These are phyloP conservation scores for Mariannaea sp. DNA, from an alignment of 2,329 filamentous ascomycete species.

Conservation along the genomic window DNA sequence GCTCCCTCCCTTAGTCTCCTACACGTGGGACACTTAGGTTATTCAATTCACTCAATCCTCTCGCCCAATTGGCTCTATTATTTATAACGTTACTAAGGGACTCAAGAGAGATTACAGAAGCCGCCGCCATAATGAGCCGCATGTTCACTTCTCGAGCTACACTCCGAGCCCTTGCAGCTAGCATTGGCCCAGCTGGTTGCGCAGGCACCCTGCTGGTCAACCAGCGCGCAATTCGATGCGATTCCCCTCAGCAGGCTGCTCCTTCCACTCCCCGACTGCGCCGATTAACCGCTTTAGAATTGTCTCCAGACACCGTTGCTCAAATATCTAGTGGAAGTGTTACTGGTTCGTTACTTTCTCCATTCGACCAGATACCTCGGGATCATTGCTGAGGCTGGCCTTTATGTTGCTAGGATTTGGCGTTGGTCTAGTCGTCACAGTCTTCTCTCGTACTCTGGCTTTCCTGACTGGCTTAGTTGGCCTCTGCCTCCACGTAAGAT, in stretches of 20 bases:
- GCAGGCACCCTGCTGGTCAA: slow-evolving; percentile 35
- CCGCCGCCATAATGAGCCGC: slow-evolving; percentile 30
- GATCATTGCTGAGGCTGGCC: background rate
- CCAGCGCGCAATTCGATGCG: slow-evolving; percentile 37
- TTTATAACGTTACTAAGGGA: background rate
- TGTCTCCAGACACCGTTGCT: slow-evolving; percentile 45
- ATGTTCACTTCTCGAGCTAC: slow-evolving; percentile 28
- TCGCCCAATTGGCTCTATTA: background rate
- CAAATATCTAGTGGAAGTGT: slow-evolving; percentile 61
- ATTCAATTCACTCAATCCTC: background rate
- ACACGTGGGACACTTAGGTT: background rate
- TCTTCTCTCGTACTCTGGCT: slow-evolving; percentile 73
- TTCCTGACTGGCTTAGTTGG: slow-evolving; percentile 69
- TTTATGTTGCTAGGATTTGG: slow-evolving; percentile 56
- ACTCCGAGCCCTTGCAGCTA: slow-evolving; percentile 34
- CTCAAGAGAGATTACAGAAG: background rate
- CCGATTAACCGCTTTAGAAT: slow-evolving; percentile 22
- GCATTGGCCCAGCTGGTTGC: slow-evolving; percentile 38
- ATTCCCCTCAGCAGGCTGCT: slow-evolving; percentile 33
- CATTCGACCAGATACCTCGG: background rate
- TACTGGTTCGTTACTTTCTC: slow-evolving; percentile 47
- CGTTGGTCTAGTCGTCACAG: slow-evolving; percentile 67
- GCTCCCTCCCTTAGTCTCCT: background rate
- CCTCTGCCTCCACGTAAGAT: slow-evolving; percentile 64
- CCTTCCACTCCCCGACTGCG: slow-evolving; percentile 22